Percentiles rank a stretch among this genome's conserved stretches.
Conservation (phyloP, 179 eudicot genomes). For the Beta lomatogona region DNA sequence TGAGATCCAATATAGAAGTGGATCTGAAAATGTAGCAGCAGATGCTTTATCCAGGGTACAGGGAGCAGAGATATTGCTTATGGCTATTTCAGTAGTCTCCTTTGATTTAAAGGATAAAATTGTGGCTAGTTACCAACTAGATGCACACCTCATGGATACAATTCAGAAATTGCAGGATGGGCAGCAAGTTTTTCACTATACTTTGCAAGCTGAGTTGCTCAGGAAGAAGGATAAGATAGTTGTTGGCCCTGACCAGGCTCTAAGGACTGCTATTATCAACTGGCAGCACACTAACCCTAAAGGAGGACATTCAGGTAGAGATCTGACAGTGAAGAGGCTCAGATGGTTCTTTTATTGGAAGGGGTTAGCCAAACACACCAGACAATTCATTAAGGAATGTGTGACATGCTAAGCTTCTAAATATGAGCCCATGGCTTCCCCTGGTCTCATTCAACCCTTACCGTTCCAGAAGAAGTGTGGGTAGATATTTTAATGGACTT, state of each 20-base stretch:
- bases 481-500: neutral
- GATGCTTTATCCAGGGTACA: neutral
- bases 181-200: no score
- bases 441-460: neutral
- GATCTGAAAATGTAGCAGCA: neutral
- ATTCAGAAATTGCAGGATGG: neutral
- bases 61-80: neutral
- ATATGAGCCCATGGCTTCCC: no score
- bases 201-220: no score
- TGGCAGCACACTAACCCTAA: no score
- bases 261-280: no score
- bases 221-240: no score
- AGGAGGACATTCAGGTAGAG: no score
- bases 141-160: neutral
- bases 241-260: no score
- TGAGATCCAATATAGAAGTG: neutral
- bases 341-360: neutral
- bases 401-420: neutral
- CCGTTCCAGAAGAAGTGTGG: neutral
- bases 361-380: neutral
- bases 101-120: no score
- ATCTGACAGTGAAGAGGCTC: no score
- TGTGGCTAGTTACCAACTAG: neutral
- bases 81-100: neutral
- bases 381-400: neutral